Base-by-base conservation (phyloP, 768 basidiomycete genomes). In the Hypholoma sublateritium region DNA sequence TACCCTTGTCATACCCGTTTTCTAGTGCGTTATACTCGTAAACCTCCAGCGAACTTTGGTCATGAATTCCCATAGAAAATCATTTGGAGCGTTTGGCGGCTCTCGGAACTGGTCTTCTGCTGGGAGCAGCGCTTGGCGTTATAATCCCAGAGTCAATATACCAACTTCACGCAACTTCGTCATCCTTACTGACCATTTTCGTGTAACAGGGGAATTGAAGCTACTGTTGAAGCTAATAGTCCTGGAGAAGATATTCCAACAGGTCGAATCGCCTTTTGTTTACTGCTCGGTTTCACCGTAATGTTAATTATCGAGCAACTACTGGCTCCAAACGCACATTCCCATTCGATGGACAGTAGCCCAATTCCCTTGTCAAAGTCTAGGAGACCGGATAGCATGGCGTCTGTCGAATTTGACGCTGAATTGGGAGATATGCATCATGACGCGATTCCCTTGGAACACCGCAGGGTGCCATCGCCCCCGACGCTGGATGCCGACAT, bases 101-200 rank as follows among this genome's bases (percentile, higher is more conserved):
- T 42, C 68, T 93, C 14, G 89, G 92, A 11, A 89, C 89, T 7
- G 95, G 95, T 11, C 74, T 98, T 11, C 79, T 98, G 16, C 80
- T 97, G 13, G 95, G 95, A 3, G 89, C 95, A 2, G 93, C 93
- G 0, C 73, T 98, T 60, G 92, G 92, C 12, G 85, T 98, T 22
- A 93, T 98, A 60, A 87, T 98, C 51, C 95, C 96, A 36, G 95
- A 97, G 90, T 95, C 72, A 69, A 89, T 86, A 54, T 11, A 17
- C 32, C 6, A 21, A 21, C 42, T 24, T 28, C 28, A 9, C 28
- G 28, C 28, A 32, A 32, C 9, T 5, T 32, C 9, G 28, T 32
- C 28, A 32, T 7, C 9, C 28, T 32, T 6, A 32, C 5, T 32
- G 28, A 32, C 28, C 28, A 32, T 32, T 50, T 22, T 39, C 55